Conservation (phyloP, 2,329 filamentous ascomycete genomes). For the Periconia sp. region DNA sequence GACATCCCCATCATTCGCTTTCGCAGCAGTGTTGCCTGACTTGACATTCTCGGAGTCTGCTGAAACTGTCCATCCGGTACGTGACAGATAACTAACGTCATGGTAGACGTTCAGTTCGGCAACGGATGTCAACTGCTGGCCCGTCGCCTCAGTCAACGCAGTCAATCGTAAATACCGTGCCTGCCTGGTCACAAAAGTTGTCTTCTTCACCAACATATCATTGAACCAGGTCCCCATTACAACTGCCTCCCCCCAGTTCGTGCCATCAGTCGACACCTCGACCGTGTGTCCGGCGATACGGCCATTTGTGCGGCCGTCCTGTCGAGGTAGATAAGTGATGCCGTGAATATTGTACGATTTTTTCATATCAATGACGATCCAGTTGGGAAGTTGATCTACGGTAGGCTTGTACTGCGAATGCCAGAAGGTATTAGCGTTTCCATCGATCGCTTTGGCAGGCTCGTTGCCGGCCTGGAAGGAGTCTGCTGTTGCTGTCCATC, state of each 20-base stretch:
- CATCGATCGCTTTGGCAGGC: conserved; percentile 38
- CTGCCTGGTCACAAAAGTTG: conserved; percentile 24
- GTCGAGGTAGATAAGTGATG: conserved; percentile 40
- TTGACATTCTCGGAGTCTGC: conserved; percentile 18
- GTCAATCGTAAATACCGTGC: conserved; percentile 33
- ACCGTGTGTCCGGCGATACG: conserved; percentile 45
- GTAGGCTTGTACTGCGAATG: conserved; percentile 35
- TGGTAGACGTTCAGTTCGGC: conserved; percentile 35
- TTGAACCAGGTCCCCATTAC: conserved; percentile 35
- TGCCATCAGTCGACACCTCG: conserved; percentile 37
- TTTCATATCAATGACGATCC: conserved; percentile 43
- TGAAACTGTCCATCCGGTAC: conserved; percentile 18
- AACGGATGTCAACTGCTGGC: conserved; percentile 24
- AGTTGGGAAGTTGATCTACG: conserved; percentile 34
- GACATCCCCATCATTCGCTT: conserved; percentile 18
- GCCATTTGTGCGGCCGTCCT: conserved; percentile 41
- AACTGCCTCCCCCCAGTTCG: conserved; percentile 33
- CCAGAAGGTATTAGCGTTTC: conserved; percentile 38
- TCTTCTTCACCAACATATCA: conserved; percentile 28
- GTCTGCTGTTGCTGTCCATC: conserved; percentile 34
- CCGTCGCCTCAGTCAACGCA: conserved; percentile 26
- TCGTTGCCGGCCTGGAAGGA: conserved; percentile 28
- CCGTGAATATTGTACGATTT: conserved; percentile 33
- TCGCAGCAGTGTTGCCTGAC: conserved; percentile 3
- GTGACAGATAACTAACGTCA: conserved; percentile 18